Conservation (phyloP, 352 stramenopile species). For the Phytophthora idaei region DNA sequence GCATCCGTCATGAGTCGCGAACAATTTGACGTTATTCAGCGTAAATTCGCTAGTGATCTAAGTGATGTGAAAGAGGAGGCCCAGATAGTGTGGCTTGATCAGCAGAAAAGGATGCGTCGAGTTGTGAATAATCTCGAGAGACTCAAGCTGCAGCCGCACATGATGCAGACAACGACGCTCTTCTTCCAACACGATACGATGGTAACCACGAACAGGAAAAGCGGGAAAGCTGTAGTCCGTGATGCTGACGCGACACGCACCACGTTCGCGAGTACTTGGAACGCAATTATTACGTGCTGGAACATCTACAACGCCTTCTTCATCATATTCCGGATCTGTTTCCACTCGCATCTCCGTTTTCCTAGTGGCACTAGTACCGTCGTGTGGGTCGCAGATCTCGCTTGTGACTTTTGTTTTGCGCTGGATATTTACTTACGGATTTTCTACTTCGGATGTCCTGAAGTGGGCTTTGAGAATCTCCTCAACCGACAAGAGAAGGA, state of each 20-base stretch:
- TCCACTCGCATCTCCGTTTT: conserved; percentile 56
- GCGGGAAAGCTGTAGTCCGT: conserved; percentile 1
- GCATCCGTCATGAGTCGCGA: conserved; percentile 76
- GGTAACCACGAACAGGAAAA: conserved; percentile 1
- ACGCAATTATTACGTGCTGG: conserved; percentile 55
- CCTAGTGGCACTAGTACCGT: conserved; percentile 23
- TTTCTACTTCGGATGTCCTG: conserved; percentile 68
- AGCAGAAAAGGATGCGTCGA: conserved; percentile 36
- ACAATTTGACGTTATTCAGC: conserved; percentile 68
- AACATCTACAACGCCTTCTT: conserved; percentile 78
- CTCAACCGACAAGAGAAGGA: conserved; percentile 40
- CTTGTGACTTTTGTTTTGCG: conserved; percentile 60
- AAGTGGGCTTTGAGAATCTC: conserved; percentile 55
- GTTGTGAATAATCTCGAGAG: conserved; percentile 55
- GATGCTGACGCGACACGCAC: conserved; percentile 32
- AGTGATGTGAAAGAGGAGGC: conserved; percentile 57
- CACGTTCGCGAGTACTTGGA: conserved; percentile 52
- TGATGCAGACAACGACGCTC: conserved; percentile 54
- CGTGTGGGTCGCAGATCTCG: conserved; percentile 48
- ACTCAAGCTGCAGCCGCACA: conserved; percentile 63
- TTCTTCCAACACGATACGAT: conserved; percentile 56
- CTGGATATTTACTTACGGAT: conserved; percentile 72
- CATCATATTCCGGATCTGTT: conserved; percentile 75
- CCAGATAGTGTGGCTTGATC: conserved; percentile 40
- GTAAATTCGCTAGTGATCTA: conserved; percentile 68